Evolutionary conservation across 768 basidiomycete species (phyloP).

Genomic region (Agrocybe praecox): DNA sequence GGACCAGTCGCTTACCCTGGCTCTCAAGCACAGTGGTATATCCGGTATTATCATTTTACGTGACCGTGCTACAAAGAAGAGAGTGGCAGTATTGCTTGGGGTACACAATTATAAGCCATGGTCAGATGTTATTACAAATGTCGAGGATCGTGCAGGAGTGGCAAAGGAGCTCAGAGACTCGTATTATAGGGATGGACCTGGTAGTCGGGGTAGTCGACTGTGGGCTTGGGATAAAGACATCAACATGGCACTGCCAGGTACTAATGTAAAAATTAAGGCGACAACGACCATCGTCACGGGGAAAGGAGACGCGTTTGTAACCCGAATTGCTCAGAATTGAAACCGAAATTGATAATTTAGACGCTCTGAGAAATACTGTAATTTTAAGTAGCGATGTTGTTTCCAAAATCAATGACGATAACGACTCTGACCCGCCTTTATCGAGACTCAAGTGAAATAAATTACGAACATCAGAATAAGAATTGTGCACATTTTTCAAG

Average conservation of each 20-base stretch:
- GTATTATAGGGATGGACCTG: constrained; percentile 1
- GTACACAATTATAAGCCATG: constrained; percentile 8
- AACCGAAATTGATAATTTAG: no score
- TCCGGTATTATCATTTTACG: constrained; percentile 8
- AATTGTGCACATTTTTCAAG: no score
- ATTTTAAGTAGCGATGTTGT: no score
- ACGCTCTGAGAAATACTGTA: no score
- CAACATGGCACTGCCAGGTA: not conserved
- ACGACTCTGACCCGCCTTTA: no score
- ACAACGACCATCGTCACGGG: no score
- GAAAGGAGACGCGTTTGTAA: no score
- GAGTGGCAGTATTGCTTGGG: constrained; percentile 5
- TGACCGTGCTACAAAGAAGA: not conserved
- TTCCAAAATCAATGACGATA: no score
- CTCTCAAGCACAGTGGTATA: not conserved
- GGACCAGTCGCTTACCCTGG: not conserved
- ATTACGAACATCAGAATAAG: constrained; percentile 21
- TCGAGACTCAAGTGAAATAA: no score
- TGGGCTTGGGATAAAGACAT: constrained; percentile 7
- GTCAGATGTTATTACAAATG: constrained; percentile 5
- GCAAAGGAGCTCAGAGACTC: not conserved
- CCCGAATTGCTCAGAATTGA: no score
- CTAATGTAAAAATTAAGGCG: not conserved
- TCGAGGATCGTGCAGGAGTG: constrained; percentile 1
- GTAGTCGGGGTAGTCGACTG: not conserved